Evolutionary conservation across 1,284 basidiomycete genomes (phyloP).

Genomic region (Cryptococcus sp.): DNA sequence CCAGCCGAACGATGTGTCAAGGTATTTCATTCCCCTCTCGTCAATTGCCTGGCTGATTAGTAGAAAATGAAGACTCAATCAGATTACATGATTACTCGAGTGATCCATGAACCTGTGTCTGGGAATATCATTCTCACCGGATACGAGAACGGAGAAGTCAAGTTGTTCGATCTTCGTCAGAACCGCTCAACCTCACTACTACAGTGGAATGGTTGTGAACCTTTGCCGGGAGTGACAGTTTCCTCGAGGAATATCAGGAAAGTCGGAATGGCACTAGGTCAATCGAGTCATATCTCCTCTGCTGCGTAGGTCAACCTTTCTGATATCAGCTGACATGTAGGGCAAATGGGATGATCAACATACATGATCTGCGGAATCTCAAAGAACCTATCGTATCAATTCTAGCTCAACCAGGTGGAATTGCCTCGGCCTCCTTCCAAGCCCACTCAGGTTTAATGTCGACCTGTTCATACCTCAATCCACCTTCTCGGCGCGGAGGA

Average conservation of each 20-base stretch:
- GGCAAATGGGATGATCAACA: slow-evolving; percentile 26
- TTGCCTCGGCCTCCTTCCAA: slow-evolving; percentile 23
- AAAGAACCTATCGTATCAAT: slow-evolving; percentile 10
- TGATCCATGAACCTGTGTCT: slow-evolving; percentile 32
- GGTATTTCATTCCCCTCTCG: slow-evolving; percentile 7
- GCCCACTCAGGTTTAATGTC: slow-evolving; percentile 36
- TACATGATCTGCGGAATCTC: slow-evolving; percentile 27
- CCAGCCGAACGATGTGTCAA: slow-evolving; percentile 27
- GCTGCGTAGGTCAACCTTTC: slow-evolving; percentile 22
- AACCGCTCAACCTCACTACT: slow-evolving; percentile 14
- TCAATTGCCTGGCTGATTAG: neutral
- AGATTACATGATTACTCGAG: slow-evolving; percentile 10
- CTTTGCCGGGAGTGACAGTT: neutral
- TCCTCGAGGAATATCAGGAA: slow-evolving; percentile 13
- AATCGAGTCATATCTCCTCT: slow-evolving; percentile 26
- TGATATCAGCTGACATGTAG: slow-evolving; percentile 4
- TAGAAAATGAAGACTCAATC: slow-evolving; percentile 21
- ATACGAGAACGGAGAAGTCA: slow-evolving; percentile 23
- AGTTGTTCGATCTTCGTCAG: slow-evolving; percentile 29
- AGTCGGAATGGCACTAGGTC: slow-evolving; percentile 27
- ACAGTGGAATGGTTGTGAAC: slow-evolving; percentile 8
- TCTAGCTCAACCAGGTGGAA: slow-evolving; percentile 22
- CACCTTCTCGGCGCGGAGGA: neutral
- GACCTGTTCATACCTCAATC: slow-evolving; percentile 16
- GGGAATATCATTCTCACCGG: slow-evolving; percentile 30